Evolutionary conservation across 2,329 filamentous ascomycete species (phyloP), one percentile per base, ranked within the genome.

Genomic region (Dendryphion nanum): DNA sequence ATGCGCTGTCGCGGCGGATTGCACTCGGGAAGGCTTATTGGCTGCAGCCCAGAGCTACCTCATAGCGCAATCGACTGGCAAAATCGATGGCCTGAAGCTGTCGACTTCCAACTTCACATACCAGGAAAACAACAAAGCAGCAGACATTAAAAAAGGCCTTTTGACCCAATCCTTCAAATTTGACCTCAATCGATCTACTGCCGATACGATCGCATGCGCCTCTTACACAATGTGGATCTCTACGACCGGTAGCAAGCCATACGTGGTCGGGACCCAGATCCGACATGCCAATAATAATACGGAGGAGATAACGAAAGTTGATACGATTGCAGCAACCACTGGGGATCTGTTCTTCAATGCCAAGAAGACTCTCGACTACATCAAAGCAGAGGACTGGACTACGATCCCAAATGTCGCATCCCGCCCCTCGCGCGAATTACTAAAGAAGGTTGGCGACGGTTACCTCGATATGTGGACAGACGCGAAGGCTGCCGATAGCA

Each of bases 401-500:
- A 36, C 39, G 1, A 49, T 59, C 29, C 40, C 36, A 20, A 39
- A 50, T 3, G 45, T 42, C 0, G 35, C 41, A 2, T 44, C 43
- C 10, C 46, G 46, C 7, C 53, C 55, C n/a, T 51, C 47, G 12
- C 44, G 57, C n/a, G 53, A 56, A 2, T 19, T 56, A 8, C 41
- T 61, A 16, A 57, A 51, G 30, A 53, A 51, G 28, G 45, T 48
- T 4, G 55, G 57, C 4, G 56, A 59, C 31, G 56, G 41, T 2
- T 61, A 61, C 33, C 39, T 61, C 4, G 55, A 61, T 20, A 61
- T 59, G 55, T 61, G 56, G 55, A 61, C 56, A 3, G 48, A 61
- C 40, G 31, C 47, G 4, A 57, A 50, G 26, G 56, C 56, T 18
- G 51, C 53, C 2, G 55, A 54, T 37, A 52, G 30, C 10, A 61